A percentile compares a stretch with the other conserved stretches of the same genome.
phyloP scores from a whole-genome alignment of 345 rosid genomes.

The Gossypium australe region DNA sequence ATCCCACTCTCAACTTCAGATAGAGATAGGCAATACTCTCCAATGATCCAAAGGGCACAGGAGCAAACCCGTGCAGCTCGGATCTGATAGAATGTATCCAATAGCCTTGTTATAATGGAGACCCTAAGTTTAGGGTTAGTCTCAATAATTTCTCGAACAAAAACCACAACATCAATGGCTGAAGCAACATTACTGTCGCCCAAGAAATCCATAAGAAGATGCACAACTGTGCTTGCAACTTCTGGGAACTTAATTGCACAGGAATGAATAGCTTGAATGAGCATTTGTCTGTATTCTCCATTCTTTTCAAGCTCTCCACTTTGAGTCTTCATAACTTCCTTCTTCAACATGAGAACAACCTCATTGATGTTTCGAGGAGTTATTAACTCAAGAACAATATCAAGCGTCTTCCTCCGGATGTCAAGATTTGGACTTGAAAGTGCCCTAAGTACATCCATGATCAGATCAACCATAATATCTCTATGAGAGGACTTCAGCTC shows the following conservation, averaged over 20 bases:
- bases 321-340: conserved; percentile 80
- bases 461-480: conserved; percentile 66
- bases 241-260: conserved; percentile 84
- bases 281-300: conserved; percentile 80
- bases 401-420: conserved; percentile 63
- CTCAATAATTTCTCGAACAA: conserved; percentile 76
- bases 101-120: conserved; percentile 66
- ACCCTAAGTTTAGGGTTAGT: conserved; percentile 69
- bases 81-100: conserved; percentile 80
- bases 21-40: conserved; percentile 69
- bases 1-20: conserved; percentile 75
- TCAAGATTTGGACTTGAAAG: conserved; percentile 76
- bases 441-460: conserved; percentile 80
- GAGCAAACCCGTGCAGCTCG: conserved; percentile 77
- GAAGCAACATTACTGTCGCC: conserved; percentile 74
- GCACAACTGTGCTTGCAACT: conserved; percentile 82
- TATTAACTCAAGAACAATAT: conserved; percentile 67
- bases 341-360: conserved; percentile 65
- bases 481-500: conserved; percentile 63
- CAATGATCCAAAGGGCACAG: conserved; percentile 80
- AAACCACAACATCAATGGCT: conserved; percentile 62
- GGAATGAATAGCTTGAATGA: conserved; percentile 78
- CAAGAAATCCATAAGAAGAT: conserved; percentile 78
- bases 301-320: conserved; percentile 72
- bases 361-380: conserved; percentile 64